Evolutionary conservation across 2,329 filamentous ascomycete genomes (phyloP).

Genomic region (Stylonectria norvegica): DNA sequence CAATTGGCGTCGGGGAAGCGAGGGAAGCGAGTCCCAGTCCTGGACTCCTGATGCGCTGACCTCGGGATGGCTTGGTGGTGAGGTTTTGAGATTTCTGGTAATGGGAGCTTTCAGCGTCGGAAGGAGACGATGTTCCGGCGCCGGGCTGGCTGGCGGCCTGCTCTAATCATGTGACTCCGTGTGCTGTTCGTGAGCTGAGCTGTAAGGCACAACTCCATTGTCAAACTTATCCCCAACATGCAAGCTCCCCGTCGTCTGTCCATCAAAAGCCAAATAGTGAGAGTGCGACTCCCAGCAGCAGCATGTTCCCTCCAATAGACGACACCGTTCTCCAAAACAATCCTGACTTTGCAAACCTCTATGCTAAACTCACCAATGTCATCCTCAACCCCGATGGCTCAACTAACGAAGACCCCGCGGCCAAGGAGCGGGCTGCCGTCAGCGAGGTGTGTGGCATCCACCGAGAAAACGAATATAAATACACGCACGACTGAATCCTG

Average conservation of each 20-base stretch:
- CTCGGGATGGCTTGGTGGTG: conserved; percentile 4
- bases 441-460: conserved; percentile 41
- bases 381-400: conserved; percentile 58
- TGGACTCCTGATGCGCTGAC: conserved; percentile 23
- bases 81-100: conserved; percentile 25
- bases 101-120: conserved; percentile 11
- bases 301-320: conserved; percentile 59
- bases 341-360: conserved; percentile 58
- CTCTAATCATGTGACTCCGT: conserved; percentile 35
- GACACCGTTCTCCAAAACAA: conserved; percentile 52
- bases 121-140: conserved; percentile 25
- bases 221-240: not conserved
- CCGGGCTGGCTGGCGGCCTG: conserved; percentile 7
- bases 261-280: not conserved
- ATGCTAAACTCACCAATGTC: conserved; percentile 50
- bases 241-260: not conserved
- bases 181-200: conserved; percentile 27
- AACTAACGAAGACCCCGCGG: conserved; percentile 49
- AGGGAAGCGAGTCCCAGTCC: conserved; percentile 13
- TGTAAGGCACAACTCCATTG: not conserved
- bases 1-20: conserved; percentile 13
- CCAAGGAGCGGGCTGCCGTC: conserved; percentile 48
- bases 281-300: conserved; percentile 6
- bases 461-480: too few species aligned
- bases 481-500: too few species aligned